Base-by-base conservation (phyloP, 2,329 filamentous ascomycete genomes). In the Sporothrix brasiliensis region DNA sequence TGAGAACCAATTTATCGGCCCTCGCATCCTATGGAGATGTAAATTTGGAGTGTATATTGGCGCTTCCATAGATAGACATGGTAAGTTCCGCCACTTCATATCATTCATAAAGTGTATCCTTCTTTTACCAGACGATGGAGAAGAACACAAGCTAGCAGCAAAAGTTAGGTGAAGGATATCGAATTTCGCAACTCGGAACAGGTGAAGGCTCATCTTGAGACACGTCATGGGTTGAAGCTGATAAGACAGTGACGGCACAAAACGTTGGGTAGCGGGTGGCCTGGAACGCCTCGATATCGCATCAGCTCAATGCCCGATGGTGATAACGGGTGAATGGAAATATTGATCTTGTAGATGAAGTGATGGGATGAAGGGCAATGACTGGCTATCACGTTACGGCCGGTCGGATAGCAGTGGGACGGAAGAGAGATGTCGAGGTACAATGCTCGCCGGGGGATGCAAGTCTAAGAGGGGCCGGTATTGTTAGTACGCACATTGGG, bases 21-120 rank as follows among this genome's bases (percentile, higher is more conserved):
- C 66, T 65, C 56, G 39, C 39, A 21, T 58, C 39, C 39, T 69
- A 39, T 71, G 70, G 39, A 58, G 41, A 50, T 50, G 6, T 30
- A 34, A 71, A 56, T 68, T 34, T 69, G 39, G 21, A 34, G 44
- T 24, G 47, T 58, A 71, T 10, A 71, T 71, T 67, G 60, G 27
- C 69, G 70, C 69, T 71, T 71, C 70, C 67, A 71, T 71, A 67
- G 52, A 69, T 71, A 71, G 70, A 69, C 61, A 50, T 54, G 70
- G 58, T 47, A 52, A 49, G 60, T 69, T 65, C 60, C 67, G 67
- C 34, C 7, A 34, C 34, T 34, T 21, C 41, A 34, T 58, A 47
- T 63, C 3, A 53, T n/a, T 30, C 63, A 24, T 24, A 24, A 21
- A 1, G 19, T 21, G 21, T 24, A n/a, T 4, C 24, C 50, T 53